Percentiles rank a stretch among this genome's conserved stretches.
Evolutionary conservation across 2,329 filamentous ascomycete species (phyloP).

Genomic region (Cytospora piceicola): DNA sequence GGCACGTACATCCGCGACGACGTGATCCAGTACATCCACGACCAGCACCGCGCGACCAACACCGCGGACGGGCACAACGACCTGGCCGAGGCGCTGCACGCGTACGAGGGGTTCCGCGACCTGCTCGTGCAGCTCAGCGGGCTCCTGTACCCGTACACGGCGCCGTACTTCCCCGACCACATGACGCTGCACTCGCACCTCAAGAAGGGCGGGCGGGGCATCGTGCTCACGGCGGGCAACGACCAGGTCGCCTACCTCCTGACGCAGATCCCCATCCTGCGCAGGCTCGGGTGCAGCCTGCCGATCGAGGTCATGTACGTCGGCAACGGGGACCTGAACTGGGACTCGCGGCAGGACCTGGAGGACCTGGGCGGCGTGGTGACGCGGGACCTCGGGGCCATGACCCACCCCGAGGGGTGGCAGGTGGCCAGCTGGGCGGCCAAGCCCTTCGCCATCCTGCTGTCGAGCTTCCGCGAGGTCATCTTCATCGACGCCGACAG

Average conservation of each 20-base stretch:
- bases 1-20: constrained; percentile 46
- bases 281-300: constrained; percentile 43
- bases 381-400: constrained; percentile 48
- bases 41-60: constrained; percentile 32
- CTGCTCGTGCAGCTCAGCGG: constrained; percentile 45
- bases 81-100: constrained; percentile 41
- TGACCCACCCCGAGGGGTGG: constrained; percentile 51
- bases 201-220: constrained; percentile 46
- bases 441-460: constrained; percentile 51
- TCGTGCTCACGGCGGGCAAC: constrained; percentile 50
- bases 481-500: constrained; percentile 53
- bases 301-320: constrained; percentile 48
- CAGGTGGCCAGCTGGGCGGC: constrained; percentile 49
- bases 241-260: constrained; percentile 47
- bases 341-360: constrained; percentile 45
- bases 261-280: constrained; percentile 46
- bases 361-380: constrained; percentile 48
- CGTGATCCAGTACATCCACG: constrained; percentile 44
- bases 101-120: constrained; percentile 47
- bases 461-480: constrained; percentile 51
- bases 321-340: constrained; percentile 48
- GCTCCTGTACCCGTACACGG: constrained; percentile 45
- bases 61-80: constrained; percentile 29
- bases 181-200: constrained; percentile 48
- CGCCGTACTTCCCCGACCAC: constrained; percentile 49